These are phyloP conservation scores for Posidonia australis DNA, from an alignment of 106 monocot species.

Conservation along the genomic window DNA sequence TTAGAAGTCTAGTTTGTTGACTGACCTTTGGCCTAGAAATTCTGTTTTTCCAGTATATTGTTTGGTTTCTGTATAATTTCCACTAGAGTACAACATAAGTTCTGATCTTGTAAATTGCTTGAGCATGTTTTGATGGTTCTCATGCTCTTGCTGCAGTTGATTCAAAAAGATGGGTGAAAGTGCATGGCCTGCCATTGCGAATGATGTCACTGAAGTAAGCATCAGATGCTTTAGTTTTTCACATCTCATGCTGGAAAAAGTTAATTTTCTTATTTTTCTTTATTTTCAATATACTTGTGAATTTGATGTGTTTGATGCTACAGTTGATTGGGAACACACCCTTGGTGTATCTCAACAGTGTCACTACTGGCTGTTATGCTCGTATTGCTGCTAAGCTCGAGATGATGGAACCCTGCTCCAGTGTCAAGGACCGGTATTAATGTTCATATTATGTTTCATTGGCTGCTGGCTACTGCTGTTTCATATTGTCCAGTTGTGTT, in stretches of 20 bases:
- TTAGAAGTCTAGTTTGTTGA: too few relatives aligned
- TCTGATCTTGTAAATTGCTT: too few relatives aligned
- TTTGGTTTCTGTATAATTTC: too few relatives aligned
- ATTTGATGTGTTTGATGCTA: neutral
- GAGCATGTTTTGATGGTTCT: too few relatives aligned
- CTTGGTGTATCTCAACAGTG: constrained; percentile 72
- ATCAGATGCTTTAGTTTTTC: neutral
- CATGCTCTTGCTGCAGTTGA: neutral
- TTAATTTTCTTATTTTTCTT: too few relatives aligned
- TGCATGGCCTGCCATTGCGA: neutral
- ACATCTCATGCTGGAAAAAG: neutral
- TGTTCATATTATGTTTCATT: neutral
- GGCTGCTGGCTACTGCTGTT: too few relatives aligned
- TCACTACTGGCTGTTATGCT: constrained; percentile 45
- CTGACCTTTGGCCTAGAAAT: too few relatives aligned
- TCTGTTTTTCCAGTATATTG: too few relatives aligned
- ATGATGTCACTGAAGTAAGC: constrained; percentile 5
- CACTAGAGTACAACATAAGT: too few relatives aligned
- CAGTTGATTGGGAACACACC: constrained; percentile 88
- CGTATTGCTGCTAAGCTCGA: constrained; percentile 85
- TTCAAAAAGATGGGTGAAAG: constrained; percentile 1
- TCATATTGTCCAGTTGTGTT: neutral
- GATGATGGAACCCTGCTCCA: constrained; percentile 89
- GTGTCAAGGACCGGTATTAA: constrained; percentile 69
- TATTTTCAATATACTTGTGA: neutral